Evolutionary conservation across 331 rosid genomes (phyloP).

Genomic region (Stylosanthes scabra): DNA sequence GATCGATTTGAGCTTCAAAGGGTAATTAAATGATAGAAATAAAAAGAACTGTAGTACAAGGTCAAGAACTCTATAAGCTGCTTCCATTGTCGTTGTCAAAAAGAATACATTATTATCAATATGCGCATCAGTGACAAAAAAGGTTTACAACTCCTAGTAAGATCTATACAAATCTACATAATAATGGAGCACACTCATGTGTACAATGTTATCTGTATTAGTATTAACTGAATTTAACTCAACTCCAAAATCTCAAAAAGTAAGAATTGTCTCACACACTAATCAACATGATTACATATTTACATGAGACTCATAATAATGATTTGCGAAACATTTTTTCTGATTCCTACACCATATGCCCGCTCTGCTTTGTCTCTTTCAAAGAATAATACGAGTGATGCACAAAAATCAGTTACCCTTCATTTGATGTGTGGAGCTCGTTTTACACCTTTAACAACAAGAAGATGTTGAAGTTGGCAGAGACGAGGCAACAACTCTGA

Average conservation of each 20-base stretch:
- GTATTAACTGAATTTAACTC: no score
- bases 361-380: not conserved
- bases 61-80: no score
- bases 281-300: no score
- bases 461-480: constrained; percentile 59
- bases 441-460: constrained; percentile 42
- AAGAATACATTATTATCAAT: no score
- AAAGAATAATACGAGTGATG: not conserved
- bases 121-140: no score
- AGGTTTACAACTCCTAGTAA: no score
- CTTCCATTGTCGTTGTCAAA: no score
- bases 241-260: no score
- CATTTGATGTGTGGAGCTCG: constrained; percentile 34
- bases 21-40: no score
- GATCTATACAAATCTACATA: constrained; percentile 45
- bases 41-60: no score
- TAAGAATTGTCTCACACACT: not conserved
- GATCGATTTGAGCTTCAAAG: no score
- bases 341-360: not conserved
- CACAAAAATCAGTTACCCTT: not conserved
- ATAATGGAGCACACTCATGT: no score
- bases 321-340: not conserved
- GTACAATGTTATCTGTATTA: constrained; percentile 28
- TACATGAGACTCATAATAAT: constrained; percentile 9
- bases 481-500: constrained; percentile 78